These are phyloP conservation scores for Saturnispora mendoncae DNA, from an alignment of 805 yeast species.

Conservation along the genomic window DNA sequence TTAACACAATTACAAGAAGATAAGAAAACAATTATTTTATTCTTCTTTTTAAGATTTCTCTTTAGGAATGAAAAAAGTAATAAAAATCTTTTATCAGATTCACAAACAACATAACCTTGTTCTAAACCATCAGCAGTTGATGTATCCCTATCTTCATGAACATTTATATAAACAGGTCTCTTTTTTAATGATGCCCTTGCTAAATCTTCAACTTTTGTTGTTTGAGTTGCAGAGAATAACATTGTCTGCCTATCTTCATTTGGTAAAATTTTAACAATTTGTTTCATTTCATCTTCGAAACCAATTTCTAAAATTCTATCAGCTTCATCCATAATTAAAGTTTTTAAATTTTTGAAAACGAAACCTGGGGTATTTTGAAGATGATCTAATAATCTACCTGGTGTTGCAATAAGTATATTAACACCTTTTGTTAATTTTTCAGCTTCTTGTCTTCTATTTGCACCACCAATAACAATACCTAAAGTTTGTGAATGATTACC, in stretches of 20 bases:
- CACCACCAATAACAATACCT: constrained; percentile 97
- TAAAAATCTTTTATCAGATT: constrained; percentile 87
- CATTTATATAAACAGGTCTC: constrained; percentile 91
- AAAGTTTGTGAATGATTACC: constrained; percentile 84
- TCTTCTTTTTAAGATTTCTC: constrained; percentile 86
- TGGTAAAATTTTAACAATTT: constrained; percentile 88
- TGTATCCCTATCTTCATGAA: constrained; percentile 69
- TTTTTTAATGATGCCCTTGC: constrained; percentile 93
- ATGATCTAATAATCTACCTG: constrained; percentile 95
- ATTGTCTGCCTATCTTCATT: constrained; percentile 89
- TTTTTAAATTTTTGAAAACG: constrained; percentile 88
- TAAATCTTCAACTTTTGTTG: constrained; percentile 95
- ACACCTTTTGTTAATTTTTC: constrained; percentile 92
- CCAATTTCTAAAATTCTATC: constrained; percentile 97
- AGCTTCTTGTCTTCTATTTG: constrained; percentile 95
- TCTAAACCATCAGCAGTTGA: constrained; percentile 96
- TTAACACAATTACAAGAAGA: constrained; percentile 97
- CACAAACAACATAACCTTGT: constrained; percentile 98
- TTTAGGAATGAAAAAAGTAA: constrained; percentile 87
- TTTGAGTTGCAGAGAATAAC: constrained; percentile 98
- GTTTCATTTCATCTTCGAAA: constrained; percentile 98
- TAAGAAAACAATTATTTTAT: constrained; percentile 87
- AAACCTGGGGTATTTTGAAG: constrained; percentile 92
- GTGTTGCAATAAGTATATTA: constrained; percentile 89
- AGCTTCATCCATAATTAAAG: constrained; percentile 94